phyloP scores from a whole-genome alignment of 2,329 filamentous ascomycete species.

The Exserohilum rostratum region DNA sequence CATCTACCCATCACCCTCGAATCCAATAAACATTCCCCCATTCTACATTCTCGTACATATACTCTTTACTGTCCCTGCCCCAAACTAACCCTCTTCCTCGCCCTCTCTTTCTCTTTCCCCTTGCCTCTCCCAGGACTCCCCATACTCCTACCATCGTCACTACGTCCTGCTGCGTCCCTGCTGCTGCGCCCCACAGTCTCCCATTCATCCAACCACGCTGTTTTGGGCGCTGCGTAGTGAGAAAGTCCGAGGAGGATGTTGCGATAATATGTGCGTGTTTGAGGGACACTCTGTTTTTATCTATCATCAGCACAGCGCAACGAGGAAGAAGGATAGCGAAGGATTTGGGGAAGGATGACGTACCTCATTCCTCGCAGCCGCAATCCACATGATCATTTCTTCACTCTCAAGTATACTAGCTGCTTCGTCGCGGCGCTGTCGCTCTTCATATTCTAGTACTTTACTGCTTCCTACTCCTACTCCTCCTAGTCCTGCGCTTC shows the following conservation, averaged over 20 bases:
- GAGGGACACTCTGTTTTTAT: constrained; percentile 35
- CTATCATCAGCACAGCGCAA: neutral
- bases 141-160: constrained; percentile 8
- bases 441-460: constrained; percentile 32
- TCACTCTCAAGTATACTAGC: constrained; percentile 41
- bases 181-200: constrained; percentile 2
- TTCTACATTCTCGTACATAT: no score
- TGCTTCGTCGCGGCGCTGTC: constrained; percentile 39
- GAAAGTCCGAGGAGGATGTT: constrained; percentile 29
- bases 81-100: constrained; percentile 18
- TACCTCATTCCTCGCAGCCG: constrained; percentile 43
- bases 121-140: constrained; percentile 22
- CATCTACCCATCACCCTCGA: no score
- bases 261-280: constrained; percentile 40
- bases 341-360: no score
- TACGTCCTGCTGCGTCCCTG: no score
- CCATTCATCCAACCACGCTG: constrained; percentile 27
- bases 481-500: no score
- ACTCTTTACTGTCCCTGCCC: no score
- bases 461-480: neutral
- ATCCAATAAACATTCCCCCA: no score
- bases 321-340: neutral
- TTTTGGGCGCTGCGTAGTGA: neutral
- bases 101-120: constrained; percentile 23
- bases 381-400: constrained; percentile 48